Percentiles rank a stretch among this genome's conserved stretches.
Conservation (phyloP, 2,329 filamentous ascomycete species). For the Microdochium trichocladiopsis region DNA sequence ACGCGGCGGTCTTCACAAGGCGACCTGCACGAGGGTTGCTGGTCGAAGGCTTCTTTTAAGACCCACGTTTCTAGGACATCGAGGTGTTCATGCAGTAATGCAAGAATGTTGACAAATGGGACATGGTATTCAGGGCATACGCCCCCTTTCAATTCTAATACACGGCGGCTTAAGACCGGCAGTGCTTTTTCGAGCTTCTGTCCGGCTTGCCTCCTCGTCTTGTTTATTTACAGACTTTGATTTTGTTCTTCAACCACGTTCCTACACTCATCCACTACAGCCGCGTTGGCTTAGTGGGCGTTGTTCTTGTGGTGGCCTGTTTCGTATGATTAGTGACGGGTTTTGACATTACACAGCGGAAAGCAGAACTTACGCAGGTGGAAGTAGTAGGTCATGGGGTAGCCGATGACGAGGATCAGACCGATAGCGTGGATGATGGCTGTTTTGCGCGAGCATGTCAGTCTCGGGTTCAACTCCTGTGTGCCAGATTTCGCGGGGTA, state of each 20-base stretch:
- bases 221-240: conserved; percentile 19
- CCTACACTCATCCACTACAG: not conserved
- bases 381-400: conserved; percentile 99
- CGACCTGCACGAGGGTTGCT: too few species aligned
- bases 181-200: not conserved
- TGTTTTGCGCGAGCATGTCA: conserved; percentile 30
- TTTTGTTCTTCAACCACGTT: not conserved
- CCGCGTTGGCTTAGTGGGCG: conserved; percentile 64
- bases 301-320: conserved; percentile 99
- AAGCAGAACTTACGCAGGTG: conserved; percentile 74
- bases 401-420: conserved; percentile 73
- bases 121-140: conserved; percentile 2
- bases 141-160: conserved; percentile 17
- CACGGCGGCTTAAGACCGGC: conserved; percentile 9
- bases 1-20: too few species aligned
- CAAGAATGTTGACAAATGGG: not conserved
- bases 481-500: not conserved
- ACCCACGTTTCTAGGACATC: too few species aligned
- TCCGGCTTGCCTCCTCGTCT: conserved; percentile 2
- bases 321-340: conserved; percentile 9
- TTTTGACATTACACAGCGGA: not conserved
- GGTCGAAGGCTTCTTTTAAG: too few species aligned
- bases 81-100: too few species aligned
- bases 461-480: conserved; percentile 3
- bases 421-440: conserved; percentile 84